Base-by-base conservation (phyloP, 345 rosid species). In the Linum lewisii region DNA sequence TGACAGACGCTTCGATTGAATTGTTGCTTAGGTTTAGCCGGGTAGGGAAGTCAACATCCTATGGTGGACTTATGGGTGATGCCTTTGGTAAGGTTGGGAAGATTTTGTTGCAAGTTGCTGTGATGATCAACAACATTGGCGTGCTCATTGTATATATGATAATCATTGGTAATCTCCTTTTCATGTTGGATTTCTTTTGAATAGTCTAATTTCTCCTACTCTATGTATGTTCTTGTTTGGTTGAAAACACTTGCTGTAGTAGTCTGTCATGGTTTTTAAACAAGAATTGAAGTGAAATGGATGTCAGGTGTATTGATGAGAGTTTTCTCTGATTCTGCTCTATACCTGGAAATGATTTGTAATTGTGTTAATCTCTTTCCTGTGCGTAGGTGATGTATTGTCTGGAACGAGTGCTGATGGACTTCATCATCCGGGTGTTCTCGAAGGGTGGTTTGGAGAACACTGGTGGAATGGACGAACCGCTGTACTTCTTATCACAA, bases 361-460 rank as follows among this genome's bases (percentile, higher is more conserved):
- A 16, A n/a, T 15, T 2, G 25, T 19, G 38, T 58, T 25, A 49
- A 51, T 20, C 1, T 61, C 16, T 54, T 47, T 58, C 34, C 23
- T 38, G 65, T 42, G 63, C 59, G 64, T 60, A 84, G 87, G 91
- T 71, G 91, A 85, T 73, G 91, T 82, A 70, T 81, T 89, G 61
- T 87, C 95, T 50, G 95, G 98, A 61, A 84, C 90, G 62, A 79
- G 88, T 66, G 72, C 90, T 10, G 72, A 82, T 58, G 96, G 97
- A 59, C 71, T 73, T 61, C 95, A 91, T 74, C 92, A 86, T 72
- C 75, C 80, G 3, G 95, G 95, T 60, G 75, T 86, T 57, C 85
- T 93, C 66, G 93, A 89, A 75, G 95, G 84, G 29, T 89, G 97
- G 97, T 84, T 86, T 71, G 95, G 97, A 24, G 73, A 61, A 51